phyloP scores from a whole-genome alignment of 2,329 filamentous ascomycete species.

The Leptographium flavum region DNA sequence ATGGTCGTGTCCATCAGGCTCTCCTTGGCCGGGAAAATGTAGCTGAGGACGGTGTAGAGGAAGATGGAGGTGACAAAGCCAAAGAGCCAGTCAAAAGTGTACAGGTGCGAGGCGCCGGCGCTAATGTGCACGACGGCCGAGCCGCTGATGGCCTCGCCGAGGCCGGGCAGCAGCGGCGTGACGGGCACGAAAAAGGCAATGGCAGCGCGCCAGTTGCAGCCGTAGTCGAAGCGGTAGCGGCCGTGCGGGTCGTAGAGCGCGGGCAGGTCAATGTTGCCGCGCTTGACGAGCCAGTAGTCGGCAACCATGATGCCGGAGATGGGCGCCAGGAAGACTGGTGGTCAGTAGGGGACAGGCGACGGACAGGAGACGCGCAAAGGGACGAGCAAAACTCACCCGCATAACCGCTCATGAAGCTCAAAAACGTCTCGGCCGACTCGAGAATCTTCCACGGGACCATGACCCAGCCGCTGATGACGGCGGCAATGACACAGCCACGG shows the following conservation, averaged over 20 bases:
- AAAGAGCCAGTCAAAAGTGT: constrained; percentile 52
- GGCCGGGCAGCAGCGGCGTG: constrained; percentile 18
- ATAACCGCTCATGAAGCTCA: constrained; percentile 53
- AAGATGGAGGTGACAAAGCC: constrained; percentile 42
- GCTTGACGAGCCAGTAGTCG: constrained; percentile 25
- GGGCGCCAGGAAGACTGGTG: constrained; percentile 22
- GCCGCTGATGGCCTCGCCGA: constrained; percentile 14
- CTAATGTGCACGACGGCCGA: constrained; percentile 7
- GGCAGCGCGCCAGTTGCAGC: constrained; percentile 14
- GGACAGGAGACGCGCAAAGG: background rate
- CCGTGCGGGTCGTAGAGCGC: constrained; percentile 26
- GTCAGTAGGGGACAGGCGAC: background rate
- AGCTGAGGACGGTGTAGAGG: constrained; percentile 38
- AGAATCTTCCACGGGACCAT: constrained; percentile 55
- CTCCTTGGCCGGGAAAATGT: constrained; percentile 32
- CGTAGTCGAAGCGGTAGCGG: constrained; percentile 21
- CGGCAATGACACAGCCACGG: constrained; percentile 41
- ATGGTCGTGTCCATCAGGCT: constrained; percentile 29
- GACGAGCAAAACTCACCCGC: constrained; percentile 10
- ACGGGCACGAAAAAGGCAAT: constrained; percentile 15
- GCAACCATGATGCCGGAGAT: constrained; percentile 26
- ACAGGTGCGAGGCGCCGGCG: constrained; percentile 37
- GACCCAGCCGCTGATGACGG: constrained; percentile 42
- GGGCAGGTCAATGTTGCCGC: constrained; percentile 23
- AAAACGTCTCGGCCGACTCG: constrained; percentile 38